Base-by-base conservation (phyloP, 305 asterid species). In the Coffea humblotiana region DNA sequence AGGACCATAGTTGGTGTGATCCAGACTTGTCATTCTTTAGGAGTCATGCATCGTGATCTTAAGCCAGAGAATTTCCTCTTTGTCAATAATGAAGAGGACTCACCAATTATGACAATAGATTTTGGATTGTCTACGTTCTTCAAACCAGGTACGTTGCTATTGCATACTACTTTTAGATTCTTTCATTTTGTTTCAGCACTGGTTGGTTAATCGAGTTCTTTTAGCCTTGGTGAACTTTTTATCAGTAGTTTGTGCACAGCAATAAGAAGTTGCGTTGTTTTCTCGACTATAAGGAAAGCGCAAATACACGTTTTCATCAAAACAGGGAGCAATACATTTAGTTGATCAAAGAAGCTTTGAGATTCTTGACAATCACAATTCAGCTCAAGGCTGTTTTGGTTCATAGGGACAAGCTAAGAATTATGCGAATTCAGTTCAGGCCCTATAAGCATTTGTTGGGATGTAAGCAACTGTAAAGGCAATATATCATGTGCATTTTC, bases 1-100 rank as follows among this genome's bases (percentile, higher is more conserved):
- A 90, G 94, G 86, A 91, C 88, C 0, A 92, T 94, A 48, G 91
- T 92, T 78, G 89, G 94, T 74, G 96, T 93, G 2, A 84, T 94
- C 2, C 90, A 94, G 74, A 81, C 92, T 14, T 94, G 98, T 6
- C 98, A 91, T 52, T 94, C 98, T 74, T 80, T 94, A 77, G 98
- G 97, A 5, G 98, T 94, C 23, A 91, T 91, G 95, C 97, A 94
- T 81, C 85, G 98, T 25, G 98, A 94, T 81, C 92, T 92, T 72
- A 94, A 94, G 85, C 97, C 98, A 0, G 98, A 94, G 87, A 94
- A 94, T 73, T 94, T 94, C 78, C 87, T 94, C 13, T 88, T 92
- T 43, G 92, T 91, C 1, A 78, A 87, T 40, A 88, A 83, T 76
- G 89, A 87, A 29, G 98, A 94, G 85, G 90, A 92, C 88, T 91